Base-by-base conservation (phyloP, 2,329 filamentous ascomycete genomes). In the Coniella lustricola region DNA sequence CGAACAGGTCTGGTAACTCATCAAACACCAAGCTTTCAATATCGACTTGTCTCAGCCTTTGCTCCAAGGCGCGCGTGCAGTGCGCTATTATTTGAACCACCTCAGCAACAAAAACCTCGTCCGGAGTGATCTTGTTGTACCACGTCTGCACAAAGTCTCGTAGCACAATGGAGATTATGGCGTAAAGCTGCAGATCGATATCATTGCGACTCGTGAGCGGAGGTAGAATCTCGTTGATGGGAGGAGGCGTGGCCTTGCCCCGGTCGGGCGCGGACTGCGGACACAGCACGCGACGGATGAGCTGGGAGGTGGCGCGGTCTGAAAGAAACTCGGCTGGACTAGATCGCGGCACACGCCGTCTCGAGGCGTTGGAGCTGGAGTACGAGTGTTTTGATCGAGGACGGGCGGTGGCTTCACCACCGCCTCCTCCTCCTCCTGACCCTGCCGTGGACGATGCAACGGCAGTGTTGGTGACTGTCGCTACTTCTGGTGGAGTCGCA, bases 181-280 rank as follows among this genome's bases (percentile, higher is more conserved):
- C 91, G 64, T 97, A 98, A 4, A 98, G 77, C 68, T 98, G 87
- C 49, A 94, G 71, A 65, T 98, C 93, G 51, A 97, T 81, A 58
- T 94, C 89, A 65, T 95, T 95, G 44, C 89, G 90, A 70, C 90
- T 95, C 42, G 91, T 97, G 60, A 98, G 74, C 34, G 90, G 90
- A 51, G 91, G 93, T 39, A 98, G 73, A 37, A 95, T 72, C 57
- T 90, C 85, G 52, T 94, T 82, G 57, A 95, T 83, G 42, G 87
- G 79, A 25, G 69, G 65, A n/a, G 71, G 67, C 14, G 69, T 67
- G 53, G 67, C 67, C 50, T 67, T 67, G 38, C 76, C 77, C 57
- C 84, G 72, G 67, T 85, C 72, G 56, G 72, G 63, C 40, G 75
- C 70, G 48, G 83, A 76, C 57, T 88, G 83, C n/a, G 85, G 78